Percentiles rank a stretch among this genome's conserved stretches.
phyloP scores from a whole-genome alignment of 139 green algal species.

The Yamagishiella unicocca region DNA sequence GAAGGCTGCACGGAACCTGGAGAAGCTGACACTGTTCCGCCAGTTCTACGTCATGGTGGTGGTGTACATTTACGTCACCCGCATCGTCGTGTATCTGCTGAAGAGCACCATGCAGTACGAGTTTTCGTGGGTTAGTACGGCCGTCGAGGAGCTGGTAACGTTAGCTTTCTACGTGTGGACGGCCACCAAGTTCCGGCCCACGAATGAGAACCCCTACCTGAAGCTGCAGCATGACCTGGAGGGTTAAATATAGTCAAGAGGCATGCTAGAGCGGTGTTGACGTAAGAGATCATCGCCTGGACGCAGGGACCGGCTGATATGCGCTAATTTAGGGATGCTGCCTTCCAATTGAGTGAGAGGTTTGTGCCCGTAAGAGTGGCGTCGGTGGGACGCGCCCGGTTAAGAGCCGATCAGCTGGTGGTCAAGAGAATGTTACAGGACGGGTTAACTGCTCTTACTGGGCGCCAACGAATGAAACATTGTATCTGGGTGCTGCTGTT shows the following conservation, averaged over 20 bases:
- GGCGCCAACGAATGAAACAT: too few species aligned
- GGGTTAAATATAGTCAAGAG: too few species aligned
- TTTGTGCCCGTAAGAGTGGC: too few species aligned
- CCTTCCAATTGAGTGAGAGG: too few species aligned
- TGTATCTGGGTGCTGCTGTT: too few species aligned
- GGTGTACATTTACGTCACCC: conserved; percentile 98
- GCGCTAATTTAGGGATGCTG: too few species aligned
- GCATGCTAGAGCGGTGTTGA: too few species aligned
- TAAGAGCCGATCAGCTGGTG: too few species aligned
- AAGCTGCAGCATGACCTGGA: conserved; percentile 74
- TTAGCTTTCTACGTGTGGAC: conserved; percentile 93
- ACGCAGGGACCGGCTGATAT: too few species aligned
- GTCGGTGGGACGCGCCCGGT: too few species aligned
- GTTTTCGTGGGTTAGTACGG: conserved; percentile 82
- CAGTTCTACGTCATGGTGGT: conserved; percentile 96
- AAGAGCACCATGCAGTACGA: conserved; percentile 80
- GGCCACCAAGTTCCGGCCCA: conserved; percentile 84
- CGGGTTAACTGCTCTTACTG: too few species aligned
- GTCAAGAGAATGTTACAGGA: not conserved
- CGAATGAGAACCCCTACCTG: conserved; percentile 83
- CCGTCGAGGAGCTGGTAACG: conserved; percentile 84
- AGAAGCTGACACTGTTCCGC: conserved; percentile 95
- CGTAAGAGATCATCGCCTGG: too few species aligned
- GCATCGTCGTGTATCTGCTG: conserved; percentile 98
- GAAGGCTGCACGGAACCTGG: conserved; percentile 82